phyloP scores from a whole-genome alignment of 768 basidiomycete species.

The Leccinum sublutescens region DNA sequence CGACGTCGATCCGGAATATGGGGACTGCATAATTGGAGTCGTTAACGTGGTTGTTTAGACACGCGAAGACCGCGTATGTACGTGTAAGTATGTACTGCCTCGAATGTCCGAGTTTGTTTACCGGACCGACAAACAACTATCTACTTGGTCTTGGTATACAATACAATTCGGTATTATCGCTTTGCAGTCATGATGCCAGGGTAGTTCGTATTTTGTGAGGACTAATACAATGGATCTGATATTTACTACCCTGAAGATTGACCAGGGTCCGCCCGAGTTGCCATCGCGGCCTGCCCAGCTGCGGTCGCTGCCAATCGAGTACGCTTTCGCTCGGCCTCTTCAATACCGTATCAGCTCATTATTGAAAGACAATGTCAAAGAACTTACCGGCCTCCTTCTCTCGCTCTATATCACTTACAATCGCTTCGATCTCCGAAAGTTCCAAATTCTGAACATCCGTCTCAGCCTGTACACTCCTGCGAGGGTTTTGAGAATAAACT shows the following conservation, averaged over 20 bases:
- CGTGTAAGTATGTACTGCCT: background rate
- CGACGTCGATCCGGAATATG: constrained; percentile 11
- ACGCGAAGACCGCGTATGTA: background rate
- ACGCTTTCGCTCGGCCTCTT: constrained; percentile 95
- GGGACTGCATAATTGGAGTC: constrained; percentile 16
- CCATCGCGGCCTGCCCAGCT: constrained; percentile 87
- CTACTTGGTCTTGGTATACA: background rate
- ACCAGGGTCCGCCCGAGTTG: constrained; percentile 46
- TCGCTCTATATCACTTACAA: constrained; percentile 90
- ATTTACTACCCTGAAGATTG: constrained; percentile 38
- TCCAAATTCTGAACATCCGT: constrained; percentile 66
- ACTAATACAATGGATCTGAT: constrained; percentile 13
- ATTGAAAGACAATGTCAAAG: background rate
- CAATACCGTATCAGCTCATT: constrained; percentile 7
- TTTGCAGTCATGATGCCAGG: background rate
- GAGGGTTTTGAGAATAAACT: constrained; percentile 17
- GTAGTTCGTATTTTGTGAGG: constrained; percentile 6
- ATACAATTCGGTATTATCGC: background rate
- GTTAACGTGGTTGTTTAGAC: background rate
- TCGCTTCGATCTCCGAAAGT: constrained; percentile 82
- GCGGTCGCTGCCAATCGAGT: constrained; percentile 88
- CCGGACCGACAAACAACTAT: constrained; percentile 25
- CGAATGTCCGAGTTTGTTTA: background rate
- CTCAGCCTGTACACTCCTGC: background rate
- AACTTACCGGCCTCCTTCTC: constrained; percentile 91